Conservation (phyloP, 352 stramenopile species). For the Phytopythium litorale region DNA sequence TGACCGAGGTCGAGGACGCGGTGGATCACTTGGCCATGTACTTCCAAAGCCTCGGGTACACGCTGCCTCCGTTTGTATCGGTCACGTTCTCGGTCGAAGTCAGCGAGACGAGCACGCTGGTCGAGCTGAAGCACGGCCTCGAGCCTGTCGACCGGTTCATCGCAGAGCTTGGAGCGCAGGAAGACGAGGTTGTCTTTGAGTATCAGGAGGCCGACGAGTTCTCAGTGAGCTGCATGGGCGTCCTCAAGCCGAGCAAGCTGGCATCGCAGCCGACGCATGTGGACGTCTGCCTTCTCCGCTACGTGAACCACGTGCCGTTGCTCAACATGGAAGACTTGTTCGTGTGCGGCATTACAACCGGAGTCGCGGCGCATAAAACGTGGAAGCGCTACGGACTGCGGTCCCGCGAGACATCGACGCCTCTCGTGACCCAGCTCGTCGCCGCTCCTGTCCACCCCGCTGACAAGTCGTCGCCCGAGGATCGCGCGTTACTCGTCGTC, state of each 20-base stretch:
- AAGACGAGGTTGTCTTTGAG: slow-evolving; percentile 44
- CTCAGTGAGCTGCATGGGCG: slow-evolving; percentile 44
- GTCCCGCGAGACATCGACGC: slow-evolving; percentile 22
- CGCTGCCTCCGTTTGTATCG: slow-evolving; percentile 36
- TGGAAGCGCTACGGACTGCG: slow-evolving; percentile 64
- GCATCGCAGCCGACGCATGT: slow-evolving; percentile 21
- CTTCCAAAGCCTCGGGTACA: slow-evolving; percentile 70
- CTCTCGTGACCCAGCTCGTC: slow-evolving; percentile 52
- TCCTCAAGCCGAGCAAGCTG: slow-evolving; percentile 25
- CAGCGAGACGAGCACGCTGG: slow-evolving; percentile 20
- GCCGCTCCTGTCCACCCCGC: slow-evolving; percentile 23
- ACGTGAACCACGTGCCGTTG: slow-evolving; percentile 69
- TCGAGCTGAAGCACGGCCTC: slow-evolving; percentile 32
- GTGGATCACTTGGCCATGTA: slow-evolving; percentile 54
- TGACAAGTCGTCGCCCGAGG: slow-evolving; percentile 2
- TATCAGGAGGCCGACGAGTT: slow-evolving; percentile 22
- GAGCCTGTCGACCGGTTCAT: slow-evolving; percentile 63
- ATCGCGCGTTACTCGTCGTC: slow-evolving; percentile 30
- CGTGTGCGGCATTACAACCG: slow-evolving; percentile 47
- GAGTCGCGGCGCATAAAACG: slow-evolving; percentile 24
- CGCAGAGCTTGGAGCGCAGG: slow-evolving; percentile 28
- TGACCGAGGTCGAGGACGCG: slow-evolving; percentile 36
- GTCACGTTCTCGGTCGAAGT: slow-evolving; percentile 64
- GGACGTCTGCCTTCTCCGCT: slow-evolving; percentile 64
- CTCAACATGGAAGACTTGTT: slow-evolving; percentile 56